Percentiles rank a stretch among this genome's conserved stretches.
Conservation (phyloP, 176 grass and related monocot species). For the Oryza brachyantha region DNA sequence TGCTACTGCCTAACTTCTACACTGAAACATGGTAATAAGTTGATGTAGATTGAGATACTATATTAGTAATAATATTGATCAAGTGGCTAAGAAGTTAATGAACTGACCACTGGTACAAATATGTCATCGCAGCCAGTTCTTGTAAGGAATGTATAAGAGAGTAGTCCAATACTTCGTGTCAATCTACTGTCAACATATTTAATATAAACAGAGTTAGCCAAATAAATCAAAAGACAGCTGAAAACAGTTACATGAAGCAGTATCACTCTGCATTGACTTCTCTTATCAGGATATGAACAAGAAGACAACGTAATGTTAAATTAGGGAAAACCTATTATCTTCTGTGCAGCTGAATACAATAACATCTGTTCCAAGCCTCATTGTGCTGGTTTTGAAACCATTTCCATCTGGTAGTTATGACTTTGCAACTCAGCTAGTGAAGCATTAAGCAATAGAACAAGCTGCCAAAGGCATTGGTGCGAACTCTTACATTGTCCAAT, state of each 20-base stretch:
- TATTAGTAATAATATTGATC: background rate
- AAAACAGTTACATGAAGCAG: background rate
- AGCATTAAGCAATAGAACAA: constrained; percentile 22
- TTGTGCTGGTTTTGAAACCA: constrained; percentile 90
- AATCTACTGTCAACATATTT: constrained; percentile 43
- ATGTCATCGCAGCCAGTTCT: constrained; percentile 54
- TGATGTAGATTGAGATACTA: background rate
- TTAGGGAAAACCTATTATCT: constrained; percentile 42
- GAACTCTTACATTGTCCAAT: constrained; percentile 66
- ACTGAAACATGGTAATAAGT: background rate
- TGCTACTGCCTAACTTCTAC: background rate
- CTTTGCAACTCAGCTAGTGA: constrained; percentile 13
- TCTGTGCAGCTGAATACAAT: constrained; percentile 63
- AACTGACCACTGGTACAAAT: constrained; percentile 70
- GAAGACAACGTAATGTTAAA: too few species aligned
- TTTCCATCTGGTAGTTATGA: constrained; percentile 61
- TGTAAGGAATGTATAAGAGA: constrained; percentile 74
- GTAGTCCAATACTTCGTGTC: constrained; percentile 66
- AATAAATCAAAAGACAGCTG: constrained; percentile 12
- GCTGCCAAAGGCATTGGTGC: background rate
- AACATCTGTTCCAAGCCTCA: constrained; percentile 83
- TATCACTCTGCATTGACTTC: background rate
- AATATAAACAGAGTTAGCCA: background rate
- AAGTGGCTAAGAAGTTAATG: constrained; percentile 3
- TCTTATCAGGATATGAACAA: too few species aligned